Evolutionary conservation across 2,329 filamentous ascomycete species (phyloP).

Genomic region (Paecilomyces variotii): DNA sequence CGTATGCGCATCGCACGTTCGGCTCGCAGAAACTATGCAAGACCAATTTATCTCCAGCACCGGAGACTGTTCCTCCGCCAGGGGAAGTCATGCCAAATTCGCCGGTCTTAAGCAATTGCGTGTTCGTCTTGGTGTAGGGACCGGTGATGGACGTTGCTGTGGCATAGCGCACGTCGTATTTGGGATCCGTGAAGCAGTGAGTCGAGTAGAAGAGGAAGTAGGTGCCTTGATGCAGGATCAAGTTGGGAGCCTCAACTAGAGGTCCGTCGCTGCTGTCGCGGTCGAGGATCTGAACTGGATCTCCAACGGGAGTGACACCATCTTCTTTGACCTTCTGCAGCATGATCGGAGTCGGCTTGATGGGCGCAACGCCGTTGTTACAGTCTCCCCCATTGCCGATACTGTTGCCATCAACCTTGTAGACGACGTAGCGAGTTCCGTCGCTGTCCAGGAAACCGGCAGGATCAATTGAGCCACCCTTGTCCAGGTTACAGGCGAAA

Average conservation of each 20-base stretch:
- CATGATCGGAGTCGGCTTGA: constrained; percentile 32
- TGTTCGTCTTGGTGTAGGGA: constrained; percentile 28
- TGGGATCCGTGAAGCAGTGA: constrained; percentile 48
- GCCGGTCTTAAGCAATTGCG: constrained; percentile 27
- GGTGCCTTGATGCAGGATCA: constrained; percentile 37
- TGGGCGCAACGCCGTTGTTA: constrained; percentile 35
- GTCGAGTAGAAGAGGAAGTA: constrained; percentile 58
- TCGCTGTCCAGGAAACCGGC: constrained; percentile 50
- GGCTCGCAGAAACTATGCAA: constrained; percentile 24
- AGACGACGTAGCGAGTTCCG: constrained; percentile 51
- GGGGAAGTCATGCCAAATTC: constrained; percentile 22
- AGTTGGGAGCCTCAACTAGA: constrained; percentile 54
- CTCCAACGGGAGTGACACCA: constrained; percentile 47
- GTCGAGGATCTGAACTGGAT: constrained; percentile 50
- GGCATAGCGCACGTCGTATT: constrained; percentile 56
- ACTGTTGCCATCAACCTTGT: constrained; percentile 60
- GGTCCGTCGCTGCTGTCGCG: constrained; percentile 56
- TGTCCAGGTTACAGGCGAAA: constrained; percentile 45
- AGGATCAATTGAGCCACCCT: constrained; percentile 57
- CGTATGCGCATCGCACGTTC: constrained; percentile 21
- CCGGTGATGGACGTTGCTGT: constrained; percentile 33
- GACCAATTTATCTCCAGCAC: constrained; percentile 23
- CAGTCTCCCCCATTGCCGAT: constrained; percentile 41
- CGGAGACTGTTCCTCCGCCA: constrained; percentile 24
- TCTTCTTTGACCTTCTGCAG: constrained; percentile 34